A percentile compares a stretch with the other conserved stretches of the same genome.
phyloP scores from a whole-genome alignment of 1,284 basidiomycete genomes.

The Apiotrichum gamsii region DNA sequence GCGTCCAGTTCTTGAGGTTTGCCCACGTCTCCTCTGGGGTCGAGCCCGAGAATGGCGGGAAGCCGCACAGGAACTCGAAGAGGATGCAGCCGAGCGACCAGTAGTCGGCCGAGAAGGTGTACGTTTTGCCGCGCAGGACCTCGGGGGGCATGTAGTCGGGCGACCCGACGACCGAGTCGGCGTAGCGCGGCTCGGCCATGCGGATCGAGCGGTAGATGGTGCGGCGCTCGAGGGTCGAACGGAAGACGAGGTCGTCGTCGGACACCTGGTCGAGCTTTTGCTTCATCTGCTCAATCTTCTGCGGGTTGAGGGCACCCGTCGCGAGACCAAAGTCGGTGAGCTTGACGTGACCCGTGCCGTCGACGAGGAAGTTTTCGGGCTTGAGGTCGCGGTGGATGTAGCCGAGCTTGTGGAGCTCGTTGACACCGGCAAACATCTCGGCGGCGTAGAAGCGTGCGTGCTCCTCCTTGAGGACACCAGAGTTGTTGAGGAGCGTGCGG shows the following conservation, averaged over 20 bases:
- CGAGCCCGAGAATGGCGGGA: conserved; percentile 94
- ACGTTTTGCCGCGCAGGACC: conserved; percentile 88
- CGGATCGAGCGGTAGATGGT: conserved; percentile 92
- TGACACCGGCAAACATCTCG: conserved; percentile 90
- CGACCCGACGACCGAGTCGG: conserved; percentile 95
- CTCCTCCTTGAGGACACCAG: conserved; percentile 90
- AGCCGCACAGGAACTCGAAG: conserved; percentile 92
- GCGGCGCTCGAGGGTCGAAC: conserved; percentile 89
- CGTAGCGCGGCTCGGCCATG: conserved; percentile 84
- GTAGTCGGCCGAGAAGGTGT: conserved; percentile 93
- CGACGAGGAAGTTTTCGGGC: conserved; percentile 98
- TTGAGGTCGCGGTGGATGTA: conserved; percentile 95
- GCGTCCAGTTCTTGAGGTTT: conserved; percentile 96
- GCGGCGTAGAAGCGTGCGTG: conserved; percentile 90
- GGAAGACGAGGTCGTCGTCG: conserved; percentile 81
- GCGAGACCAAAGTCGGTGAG: conserved; percentile 97
- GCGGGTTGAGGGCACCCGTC: conserved; percentile 91
- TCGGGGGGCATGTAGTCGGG: conserved; percentile 82
- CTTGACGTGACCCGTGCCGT: conserved; percentile 93
- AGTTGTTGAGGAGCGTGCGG: conserved; percentile 89
- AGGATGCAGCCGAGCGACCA: conserved; percentile 98
- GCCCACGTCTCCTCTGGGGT: conserved; percentile 99
- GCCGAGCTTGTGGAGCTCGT: conserved; percentile 86
- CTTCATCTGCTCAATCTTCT: conserved; percentile 88
- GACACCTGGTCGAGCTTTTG: conserved; percentile 96